Evolutionary conservation across 2,329 filamentous ascomycete species (phyloP).

Genomic region (Kalmusia sp.): DNA sequence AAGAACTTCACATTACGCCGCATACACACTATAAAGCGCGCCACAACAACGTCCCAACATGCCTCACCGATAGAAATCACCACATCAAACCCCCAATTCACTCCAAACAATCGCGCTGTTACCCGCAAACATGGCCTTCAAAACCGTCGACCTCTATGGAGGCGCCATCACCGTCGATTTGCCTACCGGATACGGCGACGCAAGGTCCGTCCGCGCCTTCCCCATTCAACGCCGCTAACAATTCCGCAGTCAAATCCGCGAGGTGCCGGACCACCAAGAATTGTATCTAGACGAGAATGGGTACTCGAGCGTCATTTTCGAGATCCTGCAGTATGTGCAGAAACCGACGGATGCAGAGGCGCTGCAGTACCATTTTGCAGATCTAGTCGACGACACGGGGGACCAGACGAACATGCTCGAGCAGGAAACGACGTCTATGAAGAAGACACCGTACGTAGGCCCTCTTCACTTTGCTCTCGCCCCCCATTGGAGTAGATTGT

Average conservation of each 20-base stretch:
- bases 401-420: slow-evolving; percentile 46
- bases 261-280: slow-evolving; percentile 89
- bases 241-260: slow-evolving; percentile 68
- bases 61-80: slow-evolving; percentile 14
- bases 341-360: slow-evolving; percentile 74
- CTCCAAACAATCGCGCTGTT: too few relatives aligned
- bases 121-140: slow-evolving; percentile 61
- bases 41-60: slow-evolving; percentile 15
- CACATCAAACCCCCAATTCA: too few relatives aligned
- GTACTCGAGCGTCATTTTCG: slow-evolving; percentile 86
- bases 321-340: slow-evolving; percentile 83
- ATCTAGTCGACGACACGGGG: slow-evolving; percentile 50
- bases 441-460: slow-evolving; percentile 47
- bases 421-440: slow-evolving; percentile 35
- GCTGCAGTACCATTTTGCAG: slow-evolving; percentile 57
- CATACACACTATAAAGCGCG: slow-evolving; percentile 30
- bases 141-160: slow-evolving; percentile 70
- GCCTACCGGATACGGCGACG: slow-evolving; percentile 72
- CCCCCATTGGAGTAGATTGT: too few relatives aligned
- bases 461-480: background rate
- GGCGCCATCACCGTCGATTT: slow-evolving; percentile 74
- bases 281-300: slow-evolving; percentile 85
- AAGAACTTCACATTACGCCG: slow-evolving; percentile 18
- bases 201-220: slow-evolving; percentile 63
- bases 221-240: slow-evolving; percentile 14